These are phyloP conservation scores for Lagenidium sp. DNA, from an alignment of 352 stramenopile species.

Conservation along the genomic window DNA sequence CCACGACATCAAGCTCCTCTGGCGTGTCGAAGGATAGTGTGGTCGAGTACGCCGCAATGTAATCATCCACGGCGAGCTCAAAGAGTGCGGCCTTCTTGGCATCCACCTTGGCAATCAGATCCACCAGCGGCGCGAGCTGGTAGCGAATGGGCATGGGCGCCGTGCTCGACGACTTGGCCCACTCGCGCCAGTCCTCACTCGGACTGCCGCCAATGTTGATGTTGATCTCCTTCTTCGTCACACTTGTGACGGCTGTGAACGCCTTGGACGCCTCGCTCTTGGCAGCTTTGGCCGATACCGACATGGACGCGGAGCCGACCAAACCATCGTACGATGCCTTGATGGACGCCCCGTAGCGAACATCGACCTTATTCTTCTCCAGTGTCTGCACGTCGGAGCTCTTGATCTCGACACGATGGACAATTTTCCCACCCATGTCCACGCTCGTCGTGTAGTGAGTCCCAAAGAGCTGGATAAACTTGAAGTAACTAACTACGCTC, in stretches of 20 bases:
- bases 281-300: constrained; percentile 6
- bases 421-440: constrained; percentile 21
- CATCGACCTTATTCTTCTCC: constrained; percentile 19
- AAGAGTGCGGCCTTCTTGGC: constrained; percentile 7
- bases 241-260: constrained; percentile 14
- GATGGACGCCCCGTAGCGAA: constrained; percentile 19
- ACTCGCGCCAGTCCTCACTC: constrained; percentile 19
- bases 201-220: constrained; percentile 20
- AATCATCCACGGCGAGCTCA: constrained; percentile 15
- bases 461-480: constrained; percentile 17
- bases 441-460: constrained; percentile 21
- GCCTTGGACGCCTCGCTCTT: constrained; percentile 10
- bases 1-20: constrained; percentile 6
- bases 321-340: constrained; percentile 19
- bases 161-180: constrained; percentile 10
- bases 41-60: constrained; percentile 15
- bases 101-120: constrained; percentile 14
- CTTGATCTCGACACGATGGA: constrained; percentile 19
- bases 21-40: constrained; percentile 16
- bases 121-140: constrained; percentile 10
- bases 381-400: constrained; percentile 15
- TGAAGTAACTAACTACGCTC: constrained; percentile 16
- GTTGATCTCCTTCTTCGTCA: constrained; percentile 20
- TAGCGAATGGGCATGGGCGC: constrained; percentile 17
- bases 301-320: constrained; percentile 10